Percentiles rank a stretch among this genome's conserved stretches.
These are phyloP conservation scores for Stromatinia cepivora DNA, from an alignment of 2,329 filamentous ascomycete genomes.

Conservation along the genomic window DNA sequence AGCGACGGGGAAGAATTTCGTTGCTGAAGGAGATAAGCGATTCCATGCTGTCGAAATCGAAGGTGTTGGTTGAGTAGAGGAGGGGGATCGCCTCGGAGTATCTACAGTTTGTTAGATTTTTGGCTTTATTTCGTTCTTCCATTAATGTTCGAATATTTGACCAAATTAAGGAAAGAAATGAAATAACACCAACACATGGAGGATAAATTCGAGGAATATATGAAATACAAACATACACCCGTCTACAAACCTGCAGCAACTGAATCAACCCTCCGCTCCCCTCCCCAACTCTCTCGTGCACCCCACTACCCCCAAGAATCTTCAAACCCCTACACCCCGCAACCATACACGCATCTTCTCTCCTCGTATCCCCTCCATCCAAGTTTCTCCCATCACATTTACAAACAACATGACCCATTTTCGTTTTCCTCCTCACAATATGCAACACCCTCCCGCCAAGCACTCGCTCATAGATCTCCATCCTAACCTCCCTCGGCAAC, in stretches of 20 bases:
- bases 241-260: constrained; percentile 33
- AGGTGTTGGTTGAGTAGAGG: constrained; percentile 34
- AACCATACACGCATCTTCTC: constrained; percentile 24
- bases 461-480: constrained; percentile 29
- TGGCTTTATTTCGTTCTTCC: background rate
- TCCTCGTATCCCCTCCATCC: constrained; percentile 21
- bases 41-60: constrained; percentile 36
- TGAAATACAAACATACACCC: constrained; percentile 27
- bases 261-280: constrained; percentile 23
- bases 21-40: constrained; percentile 31
- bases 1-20: constrained; percentile 31
- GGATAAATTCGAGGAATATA: background rate
- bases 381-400: constrained; percentile 1
- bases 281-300: background rate
- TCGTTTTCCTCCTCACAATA: constrained; percentile 26
- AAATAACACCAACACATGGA: background rate
- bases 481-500: constrained; percentile 16
- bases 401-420: constrained; percentile 26
- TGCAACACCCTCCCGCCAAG: constrained; percentile 28
- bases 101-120: constrained; percentile 20
- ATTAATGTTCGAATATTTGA: background rate
- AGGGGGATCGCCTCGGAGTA: constrained; percentile 33
- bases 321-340: constrained; percentile 29
- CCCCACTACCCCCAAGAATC: constrained; percentile 17
- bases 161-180: background rate